Conservation (phyloP, 1,139 yeast genomes). For the Yamadazyma buinensis region DNA sequence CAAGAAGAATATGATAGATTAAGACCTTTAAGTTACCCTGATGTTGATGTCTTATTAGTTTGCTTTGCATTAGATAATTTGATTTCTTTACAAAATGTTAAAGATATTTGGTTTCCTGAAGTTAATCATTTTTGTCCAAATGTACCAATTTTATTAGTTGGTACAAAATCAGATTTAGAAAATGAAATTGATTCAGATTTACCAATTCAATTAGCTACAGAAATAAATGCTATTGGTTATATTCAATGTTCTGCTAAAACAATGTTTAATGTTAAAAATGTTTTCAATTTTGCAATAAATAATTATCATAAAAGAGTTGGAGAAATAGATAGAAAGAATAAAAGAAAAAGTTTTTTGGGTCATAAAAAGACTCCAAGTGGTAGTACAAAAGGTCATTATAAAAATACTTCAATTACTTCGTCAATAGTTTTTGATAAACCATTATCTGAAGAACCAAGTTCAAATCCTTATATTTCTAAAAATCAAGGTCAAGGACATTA, state of each 20-base stretch:
- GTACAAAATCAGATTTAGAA: conserved; percentile 69
- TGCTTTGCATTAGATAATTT: conserved; percentile 71
- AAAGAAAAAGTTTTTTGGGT: conserved; percentile 27
- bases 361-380: conserved; percentile 27
- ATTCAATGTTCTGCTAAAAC: conserved; percentile 75
- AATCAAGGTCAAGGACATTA: conserved; percentile 17
- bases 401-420: conserved; percentile 35
- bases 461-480: conserved; percentile 19
- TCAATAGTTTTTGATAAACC: conserved; percentile 38
- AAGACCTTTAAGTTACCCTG: conserved; percentile 81
- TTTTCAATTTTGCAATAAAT: conserved; percentile 55
- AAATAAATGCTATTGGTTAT: conserved; percentile 73
- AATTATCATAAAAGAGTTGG: conserved; percentile 34
- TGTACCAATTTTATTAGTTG: conserved; percentile 72
- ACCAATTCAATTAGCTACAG: conserved; percentile 55
- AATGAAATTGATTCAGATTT: conserved; percentile 41
- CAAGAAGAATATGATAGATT: conserved; percentile 88
- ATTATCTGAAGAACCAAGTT: conserved; percentile 33
- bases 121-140: conserved; percentile 79
- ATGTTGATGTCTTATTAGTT: conserved; percentile 67
- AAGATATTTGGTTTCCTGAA: conserved; percentile 86
- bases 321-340: conserved; percentile 35
- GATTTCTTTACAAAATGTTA: conserved; percentile 66
- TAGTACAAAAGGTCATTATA: conserved; percentile 31
- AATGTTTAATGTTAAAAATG: conserved; percentile 61